Percentiles rank a stretch among this genome's conserved stretches.
Evolutionary conservation across 176 grass and related monocot species (phyloP).

Genomic region (Oryza australiensis): DNA sequence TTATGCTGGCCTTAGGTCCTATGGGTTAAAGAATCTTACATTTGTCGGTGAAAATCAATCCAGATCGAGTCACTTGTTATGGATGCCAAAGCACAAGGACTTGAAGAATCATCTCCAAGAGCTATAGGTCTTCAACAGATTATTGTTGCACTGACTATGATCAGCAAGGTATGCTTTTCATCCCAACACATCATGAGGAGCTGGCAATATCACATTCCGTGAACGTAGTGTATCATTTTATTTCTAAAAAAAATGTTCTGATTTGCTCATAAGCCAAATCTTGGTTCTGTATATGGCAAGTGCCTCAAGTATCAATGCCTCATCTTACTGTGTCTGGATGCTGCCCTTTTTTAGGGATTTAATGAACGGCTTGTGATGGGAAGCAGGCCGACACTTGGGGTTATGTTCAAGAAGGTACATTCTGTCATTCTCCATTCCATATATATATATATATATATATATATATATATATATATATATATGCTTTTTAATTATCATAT

Average conservation of each 20-base stretch:
- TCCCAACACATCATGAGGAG: not conserved
- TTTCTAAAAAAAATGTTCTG: slow-evolving; percentile 1
- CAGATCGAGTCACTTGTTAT: slow-evolving; percentile 79
- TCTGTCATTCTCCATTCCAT: slow-evolving; percentile 25
- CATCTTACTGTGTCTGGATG: slow-evolving; percentile 22
- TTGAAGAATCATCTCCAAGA: slow-evolving; percentile 68
- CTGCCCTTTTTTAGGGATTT: slow-evolving; percentile 70
- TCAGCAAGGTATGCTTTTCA: slow-evolving; percentile 78
- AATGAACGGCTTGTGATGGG: slow-evolving; percentile 82
- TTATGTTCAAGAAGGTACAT: slow-evolving; percentile 90
- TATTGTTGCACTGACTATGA: slow-evolving; percentile 86
- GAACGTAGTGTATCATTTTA: slow-evolving; percentile 15
- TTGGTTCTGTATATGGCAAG: slow-evolving; percentile 17
- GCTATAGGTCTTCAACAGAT: slow-evolving; percentile 67
- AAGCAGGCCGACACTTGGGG: slow-evolving; percentile 74
- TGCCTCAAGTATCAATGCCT: not conserved
- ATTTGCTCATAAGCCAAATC: slow-evolving; percentile 14
- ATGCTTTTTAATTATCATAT: slow-evolving; percentile 14
- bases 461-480: not conserved
- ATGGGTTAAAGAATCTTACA: slow-evolving; percentile 22
- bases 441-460: not conserved
- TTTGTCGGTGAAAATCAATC: slow-evolving; percentile 20
- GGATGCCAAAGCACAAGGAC: slow-evolving; percentile 64
- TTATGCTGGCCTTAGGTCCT: slow-evolving; percentile 25
- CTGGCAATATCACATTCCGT: slow-evolving; percentile 9